Conservation (phyloP, 108 stramenopile genomes). For the Cafeteria roenbergensis region DNA sequence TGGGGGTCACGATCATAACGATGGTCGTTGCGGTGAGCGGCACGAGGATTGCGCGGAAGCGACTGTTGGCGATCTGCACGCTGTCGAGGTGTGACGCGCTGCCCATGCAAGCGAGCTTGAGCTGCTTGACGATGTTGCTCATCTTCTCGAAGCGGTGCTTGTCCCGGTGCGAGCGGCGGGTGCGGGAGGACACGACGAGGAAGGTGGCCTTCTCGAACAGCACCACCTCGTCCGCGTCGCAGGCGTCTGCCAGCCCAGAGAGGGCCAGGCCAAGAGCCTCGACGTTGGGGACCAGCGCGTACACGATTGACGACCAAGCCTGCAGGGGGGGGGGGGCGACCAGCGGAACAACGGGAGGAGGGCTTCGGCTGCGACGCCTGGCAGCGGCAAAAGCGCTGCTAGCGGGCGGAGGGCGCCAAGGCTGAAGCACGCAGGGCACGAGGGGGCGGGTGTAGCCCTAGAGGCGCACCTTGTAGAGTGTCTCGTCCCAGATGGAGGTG, state of each 20-base stretch:
- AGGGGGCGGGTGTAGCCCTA: no score
- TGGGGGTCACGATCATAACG: constrained; percentile 88
- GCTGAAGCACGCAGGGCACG: no score
- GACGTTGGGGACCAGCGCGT: constrained; percentile 90
- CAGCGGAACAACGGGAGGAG: constrained; percentile 30
- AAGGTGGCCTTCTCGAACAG: constrained; percentile 94
- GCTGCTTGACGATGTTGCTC: constrained; percentile 96
- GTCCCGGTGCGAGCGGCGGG: constrained; percentile 66
- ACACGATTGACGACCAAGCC: constrained; percentile 74
- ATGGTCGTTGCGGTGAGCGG: constrained; percentile 87
- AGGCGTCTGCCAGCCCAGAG: constrained; percentile 70
- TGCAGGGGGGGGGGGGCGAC: neutral
- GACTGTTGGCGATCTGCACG: constrained; percentile 78
- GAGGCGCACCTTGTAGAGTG: constrained; percentile 96
- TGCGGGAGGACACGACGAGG: constrained; percentile 79
- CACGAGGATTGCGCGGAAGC: constrained; percentile 81
- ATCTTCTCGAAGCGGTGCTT: constrained; percentile 98
- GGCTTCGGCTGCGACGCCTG: no score
- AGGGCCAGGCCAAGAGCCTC: constrained; percentile 75
- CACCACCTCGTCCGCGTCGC: constrained; percentile 95
- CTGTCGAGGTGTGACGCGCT: constrained; percentile 83
- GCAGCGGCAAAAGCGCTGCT: no score
- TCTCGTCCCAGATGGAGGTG: constrained; percentile 97
- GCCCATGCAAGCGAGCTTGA: constrained; percentile 90
- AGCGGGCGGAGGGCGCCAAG: no score